Evolutionary conservation across 257 asterid species (phyloP).

Genomic region (Solanum etuberosum): DNA sequence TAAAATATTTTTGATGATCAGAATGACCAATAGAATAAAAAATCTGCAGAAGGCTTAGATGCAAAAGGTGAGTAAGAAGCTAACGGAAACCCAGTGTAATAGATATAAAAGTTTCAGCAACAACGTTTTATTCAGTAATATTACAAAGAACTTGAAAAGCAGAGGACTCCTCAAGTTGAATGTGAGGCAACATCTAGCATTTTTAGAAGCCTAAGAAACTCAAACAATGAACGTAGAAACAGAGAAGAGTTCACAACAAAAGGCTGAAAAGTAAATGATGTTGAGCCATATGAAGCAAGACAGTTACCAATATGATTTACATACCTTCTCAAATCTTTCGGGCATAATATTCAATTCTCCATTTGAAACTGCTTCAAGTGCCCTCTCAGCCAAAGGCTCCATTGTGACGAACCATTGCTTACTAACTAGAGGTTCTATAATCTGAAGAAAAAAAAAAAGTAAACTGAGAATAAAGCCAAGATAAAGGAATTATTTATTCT

Average conservation of each 20-base stretch:
- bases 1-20: not conserved
- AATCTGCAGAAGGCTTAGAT: not conserved
- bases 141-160: not conserved
- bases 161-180: not conserved
- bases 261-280: not conserved
- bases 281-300: conserved; percentile 5
- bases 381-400: conserved; percentile 96
- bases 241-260: not conserved
- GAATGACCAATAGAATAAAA: not conserved
- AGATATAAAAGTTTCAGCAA: not conserved
- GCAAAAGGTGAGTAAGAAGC: not conserved
- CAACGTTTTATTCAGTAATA: not conserved
- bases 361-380: conserved; percentile 75
- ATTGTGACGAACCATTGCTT: conserved; percentile 97
- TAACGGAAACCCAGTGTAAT: not conserved
- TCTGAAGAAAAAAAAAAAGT: conserved; percentile 30
- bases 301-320: not conserved
- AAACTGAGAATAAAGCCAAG: conserved; percentile 9
- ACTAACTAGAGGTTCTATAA: conserved; percentile 93
- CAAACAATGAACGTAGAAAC: not conserved
- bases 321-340: conserved; percentile 92
- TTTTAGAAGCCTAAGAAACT: not conserved
- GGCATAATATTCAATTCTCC: conserved; percentile 88
- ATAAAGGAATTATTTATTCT: conserved; percentile 5
- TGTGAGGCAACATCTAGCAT: not conserved